phyloP scores from a whole-genome alignment of 352 stramenopile genomes.

The Pythium brassicae region DNA sequence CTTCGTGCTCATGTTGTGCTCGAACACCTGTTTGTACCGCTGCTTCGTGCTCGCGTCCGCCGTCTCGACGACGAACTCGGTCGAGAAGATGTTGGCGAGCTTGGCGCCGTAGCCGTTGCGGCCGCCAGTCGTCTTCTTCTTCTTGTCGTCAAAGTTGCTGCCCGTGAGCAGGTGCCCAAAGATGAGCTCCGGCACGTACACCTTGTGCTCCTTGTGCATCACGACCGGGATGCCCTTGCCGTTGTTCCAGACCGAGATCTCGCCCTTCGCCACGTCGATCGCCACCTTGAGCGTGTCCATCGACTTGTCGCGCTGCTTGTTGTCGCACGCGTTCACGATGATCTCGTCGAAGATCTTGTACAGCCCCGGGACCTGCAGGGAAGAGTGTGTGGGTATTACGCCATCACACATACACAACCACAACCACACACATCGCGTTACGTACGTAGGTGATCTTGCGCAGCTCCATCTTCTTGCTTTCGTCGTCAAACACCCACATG shows the following conservation, averaged over 20 bases:
- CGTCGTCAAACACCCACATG: conserved; percentile 91
- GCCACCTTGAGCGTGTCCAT: conserved; percentile 94
- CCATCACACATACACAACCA: neutral
- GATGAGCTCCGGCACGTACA: conserved; percentile 97
- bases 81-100: conserved; percentile 99
- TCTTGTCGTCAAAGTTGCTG: conserved; percentile 98
- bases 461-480: conserved; percentile 89
- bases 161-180: conserved; percentile 98
- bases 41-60: conserved; percentile 90
- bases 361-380: conserved; percentile 85
- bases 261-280: conserved; percentile 89
- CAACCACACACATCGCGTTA: conserved; percentile 1
- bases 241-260: conserved; percentile 98
- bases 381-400: conserved; percentile 1
- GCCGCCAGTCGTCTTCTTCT: conserved; percentile 94
- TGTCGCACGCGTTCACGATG: conserved; percentile 99
- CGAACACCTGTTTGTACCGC: conserved; percentile 91
- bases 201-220: conserved; percentile 96
- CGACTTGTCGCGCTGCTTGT: conserved; percentile 98
- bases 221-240: conserved; percentile 96
- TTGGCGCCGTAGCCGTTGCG: conserved; percentile 98
- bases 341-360: conserved; percentile 99
- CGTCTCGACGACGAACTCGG: conserved; percentile 98
- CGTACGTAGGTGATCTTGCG: conserved; percentile 90
- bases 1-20: conserved; percentile 93